Base-by-base conservation (phyloP, 2,329 filamentous ascomycete species). In the Byssochlamys sp. region DNA sequence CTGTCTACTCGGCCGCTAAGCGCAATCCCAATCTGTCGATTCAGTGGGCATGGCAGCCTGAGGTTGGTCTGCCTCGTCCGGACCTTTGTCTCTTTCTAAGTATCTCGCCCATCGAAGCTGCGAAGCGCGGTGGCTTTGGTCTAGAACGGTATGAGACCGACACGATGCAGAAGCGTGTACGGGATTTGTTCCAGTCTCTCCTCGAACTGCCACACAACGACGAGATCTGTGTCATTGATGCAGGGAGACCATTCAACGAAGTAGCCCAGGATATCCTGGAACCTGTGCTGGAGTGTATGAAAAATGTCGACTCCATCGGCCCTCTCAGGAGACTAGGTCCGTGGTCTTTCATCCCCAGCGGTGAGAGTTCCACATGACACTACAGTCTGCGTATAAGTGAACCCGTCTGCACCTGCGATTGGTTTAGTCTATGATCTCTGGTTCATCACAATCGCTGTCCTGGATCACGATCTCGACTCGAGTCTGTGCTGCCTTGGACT, bases 1-100 rank as follows among this genome's bases (percentile, higher is more conserved):
- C 91, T 58, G 90, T 96, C 54, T 99, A 97, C 77, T 90, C 87
- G 26, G 90, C 90, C 0, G 92, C 94, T 2, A 97, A 97, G 70
- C 79, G 84, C 51, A 90, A 89, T 64, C 83, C 86, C 0, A 72
- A 78, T 1, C 80, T 96, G 11, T 77, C 81, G 0, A 78, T 96
- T 0, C 74, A 81, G 0, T 99, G 94, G 91, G 91, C 90, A 6
- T 85, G 89, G 64, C 81, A 85, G 14, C 90, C 91, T 1, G 94
- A 97, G 66, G 81, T 89, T 12, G 92, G 92, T 0, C 80, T 99
- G 0, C 92, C 94, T 1, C 83, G 88, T 3, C 92, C 94, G 0
- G 94, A 99, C 75, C 70, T 91, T 9, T 90, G 92, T 10, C 73
- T 97, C 0, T 97, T 97, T 68, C 80, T 99, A 31, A 89, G 94